Conservation (phyloP, 176 grass and related monocot genomes). For the Oryza brachyantha region DNA sequence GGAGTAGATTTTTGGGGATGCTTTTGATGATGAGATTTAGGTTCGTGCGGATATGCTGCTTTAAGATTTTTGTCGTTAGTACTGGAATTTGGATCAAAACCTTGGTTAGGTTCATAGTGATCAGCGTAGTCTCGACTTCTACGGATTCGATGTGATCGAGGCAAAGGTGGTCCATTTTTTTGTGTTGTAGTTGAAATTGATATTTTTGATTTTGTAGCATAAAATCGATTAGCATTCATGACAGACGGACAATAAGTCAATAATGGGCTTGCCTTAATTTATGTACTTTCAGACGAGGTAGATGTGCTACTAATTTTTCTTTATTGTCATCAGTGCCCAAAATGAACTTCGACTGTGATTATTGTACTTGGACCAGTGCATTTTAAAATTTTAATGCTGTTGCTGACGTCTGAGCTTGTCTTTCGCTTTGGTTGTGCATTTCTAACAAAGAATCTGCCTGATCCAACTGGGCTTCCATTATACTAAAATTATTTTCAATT, state of each 20-base stretch:
- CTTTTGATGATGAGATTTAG: not conserved
- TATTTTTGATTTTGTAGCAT: not conserved
- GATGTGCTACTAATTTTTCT: not conserved
- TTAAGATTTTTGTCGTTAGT: no score
- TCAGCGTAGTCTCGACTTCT: no score
- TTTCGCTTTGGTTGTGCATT: not conserved
- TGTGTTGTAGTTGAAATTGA: not conserved
- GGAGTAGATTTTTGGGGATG: not conserved
- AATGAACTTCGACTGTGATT: not conserved
- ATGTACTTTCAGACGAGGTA: not conserved
- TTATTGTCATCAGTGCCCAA: not conserved
- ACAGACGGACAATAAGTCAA: not conserved
- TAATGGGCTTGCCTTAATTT: not conserved
- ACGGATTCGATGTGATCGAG: not conserved
- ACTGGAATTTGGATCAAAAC: not conserved
- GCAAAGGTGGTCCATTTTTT: not conserved
- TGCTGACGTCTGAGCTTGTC: not conserved
- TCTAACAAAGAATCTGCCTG: no score
- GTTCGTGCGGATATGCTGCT: no score
- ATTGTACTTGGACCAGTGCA: not conserved
- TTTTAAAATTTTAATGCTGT: not conserved
- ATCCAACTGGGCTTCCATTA: no score
- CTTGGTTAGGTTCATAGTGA: not conserved
- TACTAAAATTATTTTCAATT: no score
- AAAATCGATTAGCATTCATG: not conserved